Percentiles rank a stretch among this genome's conserved stretches.
phyloP scores from a whole-genome alignment of 2,329 filamentous ascomycete species.

The Thelonectria olida region DNA sequence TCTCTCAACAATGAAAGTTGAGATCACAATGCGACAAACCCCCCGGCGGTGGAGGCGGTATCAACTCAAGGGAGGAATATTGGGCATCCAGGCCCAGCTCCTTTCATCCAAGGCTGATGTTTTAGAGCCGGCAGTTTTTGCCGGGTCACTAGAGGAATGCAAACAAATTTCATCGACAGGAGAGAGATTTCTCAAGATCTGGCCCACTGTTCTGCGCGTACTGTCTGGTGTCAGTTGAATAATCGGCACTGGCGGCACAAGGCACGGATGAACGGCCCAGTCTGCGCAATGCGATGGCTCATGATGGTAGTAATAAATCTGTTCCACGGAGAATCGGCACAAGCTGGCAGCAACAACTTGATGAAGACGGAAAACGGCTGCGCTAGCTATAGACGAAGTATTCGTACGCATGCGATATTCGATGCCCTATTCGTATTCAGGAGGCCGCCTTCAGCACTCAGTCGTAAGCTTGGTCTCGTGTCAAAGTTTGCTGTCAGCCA shows the following conservation, averaged over 20 bases:
- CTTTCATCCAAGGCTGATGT: too few species aligned
- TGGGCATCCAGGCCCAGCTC: too few species aligned
- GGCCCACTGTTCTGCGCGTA: constrained; percentile 10
- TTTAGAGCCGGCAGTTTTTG: constrained; percentile 11
- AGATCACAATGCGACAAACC: background rate
- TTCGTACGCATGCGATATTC: background rate
- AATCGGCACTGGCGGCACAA: constrained; percentile 16
- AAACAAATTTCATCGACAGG: constrained; percentile 6
- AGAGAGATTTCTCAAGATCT: background rate
- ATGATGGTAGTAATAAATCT: background rate
- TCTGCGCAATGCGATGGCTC: background rate
- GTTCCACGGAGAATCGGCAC: constrained; percentile 11
- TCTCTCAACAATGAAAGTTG: background rate
- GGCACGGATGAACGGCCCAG: background rate
- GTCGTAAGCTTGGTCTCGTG: background rate
- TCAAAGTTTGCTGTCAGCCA: too few species aligned
- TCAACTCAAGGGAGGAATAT: background rate
- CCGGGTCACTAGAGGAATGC: constrained; percentile 15
- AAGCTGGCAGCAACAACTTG: background rate
- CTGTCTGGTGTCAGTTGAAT: background rate
- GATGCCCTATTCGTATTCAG: background rate
- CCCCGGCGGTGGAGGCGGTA: too few species aligned
- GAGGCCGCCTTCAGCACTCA: background rate
- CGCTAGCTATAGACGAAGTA: background rate
- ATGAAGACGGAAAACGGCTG: background rate